phyloP scores from a whole-genome alignment of 306 rosid species.

The Cucumis hystrix region DNA sequence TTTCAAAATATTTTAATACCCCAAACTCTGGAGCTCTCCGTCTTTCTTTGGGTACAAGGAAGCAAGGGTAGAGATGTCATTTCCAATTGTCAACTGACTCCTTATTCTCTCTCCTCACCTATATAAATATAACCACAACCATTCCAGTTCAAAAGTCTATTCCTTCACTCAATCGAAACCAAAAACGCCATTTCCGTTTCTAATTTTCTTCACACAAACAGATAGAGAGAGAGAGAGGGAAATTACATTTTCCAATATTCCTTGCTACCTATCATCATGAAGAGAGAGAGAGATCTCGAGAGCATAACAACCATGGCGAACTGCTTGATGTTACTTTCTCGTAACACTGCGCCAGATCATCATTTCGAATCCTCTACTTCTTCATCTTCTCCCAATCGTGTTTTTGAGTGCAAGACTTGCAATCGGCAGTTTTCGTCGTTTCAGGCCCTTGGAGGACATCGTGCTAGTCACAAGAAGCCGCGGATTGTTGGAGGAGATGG shows the following conservation, averaged over 20 bases:
- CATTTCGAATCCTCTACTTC: not conserved
- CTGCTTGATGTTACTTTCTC: conserved; percentile 77
- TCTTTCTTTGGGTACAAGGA: not conserved
- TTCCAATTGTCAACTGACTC: conserved; percentile 1
- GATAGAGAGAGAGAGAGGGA: not conserved
- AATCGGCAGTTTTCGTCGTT: conserved; percentile 73
- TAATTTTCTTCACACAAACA: not conserved
- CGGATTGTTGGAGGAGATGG: conserved; percentile 26
- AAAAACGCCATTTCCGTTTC: not conserved
- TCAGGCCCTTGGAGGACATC: conserved; percentile 93
- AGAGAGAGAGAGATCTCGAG: conserved; percentile 64
- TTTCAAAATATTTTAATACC: not conserved
- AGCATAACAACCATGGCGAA: conserved; percentile 57
- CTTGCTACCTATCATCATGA: conserved; percentile 21
- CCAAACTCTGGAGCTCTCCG: not conserved
- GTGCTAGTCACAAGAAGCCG: conserved; percentile 95
- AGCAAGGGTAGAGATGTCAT: conserved; percentile 9
- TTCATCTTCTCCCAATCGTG: conserved; percentile 24
- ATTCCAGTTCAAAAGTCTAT: not conserved
- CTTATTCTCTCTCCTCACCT: not conserved
- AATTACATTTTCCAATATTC: not conserved
- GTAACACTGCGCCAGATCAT: conserved; percentile 5
- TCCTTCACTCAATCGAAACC: not conserved
- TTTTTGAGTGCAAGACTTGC: conserved; percentile 93
- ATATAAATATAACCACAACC: not conserved